phyloP scores from a whole-genome alignment of 257 asterid genomes.

The Solanum pinnatisectum region DNA sequence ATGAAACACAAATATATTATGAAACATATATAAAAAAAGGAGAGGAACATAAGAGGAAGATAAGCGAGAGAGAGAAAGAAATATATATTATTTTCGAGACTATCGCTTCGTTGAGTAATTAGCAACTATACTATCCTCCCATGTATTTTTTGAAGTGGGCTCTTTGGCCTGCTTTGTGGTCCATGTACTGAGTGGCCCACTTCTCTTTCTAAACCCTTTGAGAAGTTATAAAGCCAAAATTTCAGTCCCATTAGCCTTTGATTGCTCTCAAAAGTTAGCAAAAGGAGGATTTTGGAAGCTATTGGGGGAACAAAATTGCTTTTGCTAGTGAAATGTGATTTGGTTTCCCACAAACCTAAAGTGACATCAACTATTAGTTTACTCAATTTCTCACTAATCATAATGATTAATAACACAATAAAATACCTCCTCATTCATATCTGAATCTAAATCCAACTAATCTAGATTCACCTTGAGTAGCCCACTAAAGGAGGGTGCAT shows the following conservation, averaged over 20 bases:
- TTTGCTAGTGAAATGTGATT: not conserved
- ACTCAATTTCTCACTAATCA: not conserved
- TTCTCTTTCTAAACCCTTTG: not conserved
- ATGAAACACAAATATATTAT: too few relatives aligned
- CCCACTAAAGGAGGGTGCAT: not conserved
- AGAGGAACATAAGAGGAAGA: too few relatives aligned
- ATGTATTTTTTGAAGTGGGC: not conserved
- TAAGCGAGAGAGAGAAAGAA: too few relatives aligned
- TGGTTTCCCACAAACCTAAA: not conserved
- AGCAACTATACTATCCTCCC: not conserved
- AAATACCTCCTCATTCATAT: not conserved
- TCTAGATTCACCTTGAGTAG: not conserved
- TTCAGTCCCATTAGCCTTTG: not conserved
- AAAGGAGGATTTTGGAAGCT: not conserved
- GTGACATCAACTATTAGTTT: not conserved
- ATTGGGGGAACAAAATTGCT: not conserved
- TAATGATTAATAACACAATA: not conserved
- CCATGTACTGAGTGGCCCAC: not conserved
- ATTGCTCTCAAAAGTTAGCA: constrained; percentile 1
- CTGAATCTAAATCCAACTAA: not conserved
- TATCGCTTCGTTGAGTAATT: too few relatives aligned
- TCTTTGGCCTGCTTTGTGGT: constrained; percentile 8
- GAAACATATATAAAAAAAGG: too few relatives aligned
- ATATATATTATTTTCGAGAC: too few relatives aligned
- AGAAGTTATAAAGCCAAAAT: not conserved